Evolutionary conservation across 768 basidiomycete genomes (phyloP).

Genomic region (Cystobasidium ongulense): DNA sequence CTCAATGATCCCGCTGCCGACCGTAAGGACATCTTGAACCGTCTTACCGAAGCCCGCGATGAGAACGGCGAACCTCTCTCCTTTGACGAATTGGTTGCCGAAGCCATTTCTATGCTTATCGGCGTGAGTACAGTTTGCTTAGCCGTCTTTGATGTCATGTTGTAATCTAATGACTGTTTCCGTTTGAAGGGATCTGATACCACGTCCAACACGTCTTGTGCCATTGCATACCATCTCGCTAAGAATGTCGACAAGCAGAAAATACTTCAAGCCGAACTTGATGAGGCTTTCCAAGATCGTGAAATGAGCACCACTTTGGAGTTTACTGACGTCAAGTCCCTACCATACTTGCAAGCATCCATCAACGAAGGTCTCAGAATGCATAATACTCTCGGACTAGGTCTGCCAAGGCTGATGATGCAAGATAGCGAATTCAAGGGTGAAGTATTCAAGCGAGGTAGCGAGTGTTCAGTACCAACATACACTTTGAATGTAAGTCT

Average conservation of each 20-base stretch:
- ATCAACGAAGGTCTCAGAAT: slow-evolving; percentile 77
- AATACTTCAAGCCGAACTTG: slow-evolving; percentile 70
- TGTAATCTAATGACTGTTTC: background rate
- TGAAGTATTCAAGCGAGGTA: slow-evolving; percentile 59
- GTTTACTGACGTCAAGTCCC: slow-evolving; percentile 58
- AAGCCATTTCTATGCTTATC: slow-evolving; percentile 46
- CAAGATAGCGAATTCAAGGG: slow-evolving; percentile 58
- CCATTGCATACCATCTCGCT: slow-evolving; percentile 76
- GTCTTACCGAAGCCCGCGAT: slow-evolving; percentile 69
- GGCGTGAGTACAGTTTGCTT: background rate
- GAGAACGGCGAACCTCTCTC: slow-evolving; percentile 70
- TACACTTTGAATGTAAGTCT: background rate
- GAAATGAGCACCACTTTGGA: slow-evolving; percentile 49
- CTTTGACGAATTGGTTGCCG: slow-evolving; percentile 72
- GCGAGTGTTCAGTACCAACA: slow-evolving; percentile 1
- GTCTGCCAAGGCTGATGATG: slow-evolving; percentile 73
- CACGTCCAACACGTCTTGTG: slow-evolving; percentile 85
- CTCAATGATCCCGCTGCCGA: slow-evolving; percentile 55
- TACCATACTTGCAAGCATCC: slow-evolving; percentile 54
- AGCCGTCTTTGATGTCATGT: background rate
- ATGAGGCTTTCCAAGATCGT: slow-evolving; percentile 49
- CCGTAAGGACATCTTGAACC: slow-evolving; percentile 69
- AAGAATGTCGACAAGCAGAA: slow-evolving; percentile 57
- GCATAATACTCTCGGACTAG: slow-evolving; percentile 74
- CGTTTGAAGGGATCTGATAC: slow-evolving; percentile 62